These are phyloP conservation scores for Meredithiella fracta DNA, from an alignment of 2,329 filamentous ascomycete species.

Conservation along the genomic window DNA sequence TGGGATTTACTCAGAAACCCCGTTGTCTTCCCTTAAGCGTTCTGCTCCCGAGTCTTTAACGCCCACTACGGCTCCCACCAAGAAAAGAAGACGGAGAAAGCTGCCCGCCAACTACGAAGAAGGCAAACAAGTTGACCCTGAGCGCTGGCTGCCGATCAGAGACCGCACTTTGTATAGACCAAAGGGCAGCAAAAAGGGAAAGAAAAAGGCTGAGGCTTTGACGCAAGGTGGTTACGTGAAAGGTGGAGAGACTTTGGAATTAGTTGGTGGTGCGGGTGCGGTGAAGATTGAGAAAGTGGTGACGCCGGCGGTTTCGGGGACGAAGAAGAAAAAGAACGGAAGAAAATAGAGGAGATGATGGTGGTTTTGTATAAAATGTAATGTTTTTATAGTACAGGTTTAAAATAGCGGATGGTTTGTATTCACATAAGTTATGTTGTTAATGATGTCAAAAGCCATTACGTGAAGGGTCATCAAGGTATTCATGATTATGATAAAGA, in stretches of 20 bases:
- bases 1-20: conserved; percentile 37
- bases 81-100: conserved; percentile 43
- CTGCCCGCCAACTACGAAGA: conserved; percentile 61
- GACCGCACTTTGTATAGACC: conserved; percentile 80
- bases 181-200: conserved; percentile 76
- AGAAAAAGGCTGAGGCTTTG: conserved; percentile 59
- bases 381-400: neutral
- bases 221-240: conserved; percentile 75
- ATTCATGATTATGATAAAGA: no score
- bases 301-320: conserved; percentile 18
- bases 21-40: conserved; percentile 31
- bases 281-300: conserved; percentile 47
- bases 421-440: no score
- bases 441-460: no score
- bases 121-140: conserved; percentile 67
- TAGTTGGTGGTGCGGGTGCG: conserved; percentile 45
- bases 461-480: no score
- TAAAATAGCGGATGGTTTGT: neutral
- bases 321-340: conserved; percentile 32
- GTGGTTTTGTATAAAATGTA: neutral
- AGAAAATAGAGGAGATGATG: conserved; percentile 26
- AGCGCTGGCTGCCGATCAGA: conserved; percentile 81
- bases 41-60: conserved; percentile 20
- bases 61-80: conserved; percentile 24
- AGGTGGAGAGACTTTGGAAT: conserved; percentile 43